Evolutionary conservation across 345 rosid genomes (phyloP).

Genomic region (Populus pruinosa): DNA sequence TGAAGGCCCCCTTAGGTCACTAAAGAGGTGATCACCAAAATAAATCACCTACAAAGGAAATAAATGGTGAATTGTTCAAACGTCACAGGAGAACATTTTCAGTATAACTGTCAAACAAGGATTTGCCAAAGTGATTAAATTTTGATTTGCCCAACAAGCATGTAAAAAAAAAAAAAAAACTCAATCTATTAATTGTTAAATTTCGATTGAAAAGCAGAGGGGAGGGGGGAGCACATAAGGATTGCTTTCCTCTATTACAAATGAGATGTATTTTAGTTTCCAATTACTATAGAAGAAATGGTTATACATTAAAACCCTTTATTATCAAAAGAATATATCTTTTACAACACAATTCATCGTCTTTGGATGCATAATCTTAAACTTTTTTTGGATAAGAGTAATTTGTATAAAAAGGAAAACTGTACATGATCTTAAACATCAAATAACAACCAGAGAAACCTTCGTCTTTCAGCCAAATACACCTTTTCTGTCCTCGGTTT

Average conservation of each 20-base stretch:
- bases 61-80: background rate
- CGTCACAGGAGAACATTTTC: background rate
- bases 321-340: no score
- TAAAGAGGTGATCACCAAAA: constrained; percentile 97
- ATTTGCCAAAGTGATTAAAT: background rate
- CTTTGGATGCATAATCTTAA: background rate
- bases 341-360: no score
- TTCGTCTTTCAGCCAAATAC: background rate
- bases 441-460: background rate
- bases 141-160: no score
- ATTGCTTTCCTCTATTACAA: no score
- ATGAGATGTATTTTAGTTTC: no score
- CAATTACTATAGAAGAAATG: no score
- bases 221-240: no score
- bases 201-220: no score
- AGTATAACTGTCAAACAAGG: background rate
- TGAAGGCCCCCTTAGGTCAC: constrained; percentile 93
- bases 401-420: no score
- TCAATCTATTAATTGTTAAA: no score
- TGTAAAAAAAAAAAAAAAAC: no score
- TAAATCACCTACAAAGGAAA: constrained; percentile 60
- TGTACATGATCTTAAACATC: background rate
- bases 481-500: background rate
- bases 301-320: no score
- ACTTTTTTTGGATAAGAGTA: background rate